Base-by-base conservation (phyloP, 192 early-diverging fungal species). In the Rhizoclosmatium globosum region DNA sequence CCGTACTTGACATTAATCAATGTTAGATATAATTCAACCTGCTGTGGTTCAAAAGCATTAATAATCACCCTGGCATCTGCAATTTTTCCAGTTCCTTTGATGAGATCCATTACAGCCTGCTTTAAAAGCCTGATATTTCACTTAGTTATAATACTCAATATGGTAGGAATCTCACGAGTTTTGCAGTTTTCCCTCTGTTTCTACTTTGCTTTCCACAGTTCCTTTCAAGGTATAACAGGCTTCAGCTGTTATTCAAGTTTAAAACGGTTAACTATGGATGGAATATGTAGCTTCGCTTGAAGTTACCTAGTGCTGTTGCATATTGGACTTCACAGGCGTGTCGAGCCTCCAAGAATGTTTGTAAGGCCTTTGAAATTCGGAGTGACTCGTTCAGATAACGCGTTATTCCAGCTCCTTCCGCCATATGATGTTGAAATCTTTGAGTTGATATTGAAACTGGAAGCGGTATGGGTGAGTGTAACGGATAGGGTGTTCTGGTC, bases 311-410 rank as follows among this genome's bases (percentile, higher is more conserved):
- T 7, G 75, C 65, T 59, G 82, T 85, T 4, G 84, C 84, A 72
- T 85, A 85, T 48, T 85, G 81, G 53, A 70, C 73, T 59, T 85
- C 84, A 23, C 82, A 50, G 19, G 47, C 46, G 3, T 79, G 71
- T 53, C 84, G 47, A 31, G 80, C 76, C 57, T 61, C 71, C 60
- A 83, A 43, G 77, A 83, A 83, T 15, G 53, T 23, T 19, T 79
- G 74, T 45, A 85, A 50, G 23, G 82, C 84, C 68, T 77, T 76
- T 62, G 81, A 81, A 65, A 83, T 75, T 31, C 79, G 62, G 3
- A 85, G 71, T 4, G 84, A 85, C 62, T 85, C 84, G 21, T 75
- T 76, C 58, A 74, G 69, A 60, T 82, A 85, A 48, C 73, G 73
- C 7, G 73, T 60, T 15, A 64, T 74, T 60, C 58, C 73, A 38